Conservation (phyloP, 345 rosid genomes). For the Cardamine chenopodiifolia region DNA sequence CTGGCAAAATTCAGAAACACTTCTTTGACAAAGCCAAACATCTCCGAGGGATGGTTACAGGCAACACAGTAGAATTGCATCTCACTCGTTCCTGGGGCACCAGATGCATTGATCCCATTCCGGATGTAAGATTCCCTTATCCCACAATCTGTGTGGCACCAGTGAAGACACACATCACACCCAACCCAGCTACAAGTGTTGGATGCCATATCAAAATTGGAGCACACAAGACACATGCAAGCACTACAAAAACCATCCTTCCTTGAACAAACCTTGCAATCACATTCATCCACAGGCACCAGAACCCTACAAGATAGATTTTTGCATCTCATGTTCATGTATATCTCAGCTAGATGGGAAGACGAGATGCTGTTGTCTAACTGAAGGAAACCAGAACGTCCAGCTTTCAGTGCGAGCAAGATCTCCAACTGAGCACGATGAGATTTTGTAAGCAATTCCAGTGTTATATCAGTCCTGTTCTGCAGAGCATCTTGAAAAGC, state of each 20-base stretch:
- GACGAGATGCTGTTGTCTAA: conserved; percentile 54
- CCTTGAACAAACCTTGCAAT: conserved; percentile 83
- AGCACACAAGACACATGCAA: conserved; percentile 96
- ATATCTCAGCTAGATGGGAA: conserved; percentile 84
- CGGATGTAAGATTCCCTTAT: conserved; percentile 72
- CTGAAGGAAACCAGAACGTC: conserved; percentile 70
- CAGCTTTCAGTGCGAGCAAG: conserved; percentile 78
- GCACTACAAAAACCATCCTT: conserved; percentile 89
- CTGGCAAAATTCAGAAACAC: conserved; percentile 81
- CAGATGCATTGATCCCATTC: conserved; percentile 67
- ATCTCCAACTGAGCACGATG: conserved; percentile 85
- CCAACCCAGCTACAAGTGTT: conserved; percentile 99
- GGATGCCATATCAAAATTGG: conserved; percentile 88
- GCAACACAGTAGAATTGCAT: conserved; percentile 95
- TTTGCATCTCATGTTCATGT: conserved; percentile 76
- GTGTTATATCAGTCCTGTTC: conserved; percentile 63
- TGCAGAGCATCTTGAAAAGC: conserved; percentile 63
- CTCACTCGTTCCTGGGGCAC: conserved; percentile 64
- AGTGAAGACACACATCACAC: conserved; percentile 96
- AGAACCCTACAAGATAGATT: conserved; percentile 66
- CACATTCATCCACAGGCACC: conserved; percentile 94
- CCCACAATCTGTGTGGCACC: conserved; percentile 97
- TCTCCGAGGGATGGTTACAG: conserved; percentile 95
- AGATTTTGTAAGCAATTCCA: conserved; percentile 60
- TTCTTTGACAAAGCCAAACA: conserved; percentile 98